Evolutionary conservation across 805 yeast species (phyloP).

Genomic region (Barnettozyma wickerhamii): DNA sequence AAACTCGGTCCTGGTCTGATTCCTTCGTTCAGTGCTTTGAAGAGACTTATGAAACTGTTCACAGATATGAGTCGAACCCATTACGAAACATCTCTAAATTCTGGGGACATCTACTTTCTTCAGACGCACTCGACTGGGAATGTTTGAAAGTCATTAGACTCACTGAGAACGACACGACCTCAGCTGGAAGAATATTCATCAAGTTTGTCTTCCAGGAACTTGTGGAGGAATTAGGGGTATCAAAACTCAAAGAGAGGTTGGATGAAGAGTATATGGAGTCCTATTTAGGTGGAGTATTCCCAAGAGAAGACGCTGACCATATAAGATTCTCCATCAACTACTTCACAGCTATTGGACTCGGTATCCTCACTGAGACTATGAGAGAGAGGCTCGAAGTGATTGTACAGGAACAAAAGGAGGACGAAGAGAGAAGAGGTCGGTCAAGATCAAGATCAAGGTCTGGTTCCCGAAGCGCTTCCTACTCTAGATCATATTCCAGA

Average conservation of each 20-base stretch:
- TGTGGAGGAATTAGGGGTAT: slow-evolving; percentile 69
- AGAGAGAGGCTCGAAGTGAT: slow-evolving; percentile 45
- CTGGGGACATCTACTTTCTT: slow-evolving; percentile 80
- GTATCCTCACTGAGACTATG: slow-evolving; percentile 79
- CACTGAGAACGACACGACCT: slow-evolving; percentile 69
- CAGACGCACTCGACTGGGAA: slow-evolving; percentile 64
- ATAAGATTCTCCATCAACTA: slow-evolving; percentile 79
- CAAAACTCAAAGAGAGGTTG: slow-evolving; percentile 44
- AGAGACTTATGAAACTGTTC: slow-evolving; percentile 52
- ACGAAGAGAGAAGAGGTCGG: slow-evolving; percentile 16
- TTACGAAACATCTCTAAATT: slow-evolving; percentile 76
- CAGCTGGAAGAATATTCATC: slow-evolving; percentile 75
- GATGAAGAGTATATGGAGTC: slow-evolving; percentile 48
- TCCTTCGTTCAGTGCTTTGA: slow-evolving; percentile 51
- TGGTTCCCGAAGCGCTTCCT: slow-evolving; percentile 15
- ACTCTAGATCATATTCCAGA: slow-evolving; percentile 15
- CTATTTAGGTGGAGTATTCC: slow-evolving; percentile 58
- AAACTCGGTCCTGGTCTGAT: slow-evolving; percentile 51
- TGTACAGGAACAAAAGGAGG: slow-evolving; percentile 20
- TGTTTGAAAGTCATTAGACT: slow-evolving; percentile 51
- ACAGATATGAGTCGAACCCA: slow-evolving; percentile 66
- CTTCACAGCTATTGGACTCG: slow-evolving; percentile 90
- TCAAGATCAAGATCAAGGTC: slow-evolving; percentile 25
- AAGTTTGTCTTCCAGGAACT: slow-evolving; percentile 78
- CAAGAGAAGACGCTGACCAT: slow-evolving; percentile 45